Conservation (phyloP, 2,329 filamentous ascomycete genomes). For the Fusarium nurragi region DNA sequence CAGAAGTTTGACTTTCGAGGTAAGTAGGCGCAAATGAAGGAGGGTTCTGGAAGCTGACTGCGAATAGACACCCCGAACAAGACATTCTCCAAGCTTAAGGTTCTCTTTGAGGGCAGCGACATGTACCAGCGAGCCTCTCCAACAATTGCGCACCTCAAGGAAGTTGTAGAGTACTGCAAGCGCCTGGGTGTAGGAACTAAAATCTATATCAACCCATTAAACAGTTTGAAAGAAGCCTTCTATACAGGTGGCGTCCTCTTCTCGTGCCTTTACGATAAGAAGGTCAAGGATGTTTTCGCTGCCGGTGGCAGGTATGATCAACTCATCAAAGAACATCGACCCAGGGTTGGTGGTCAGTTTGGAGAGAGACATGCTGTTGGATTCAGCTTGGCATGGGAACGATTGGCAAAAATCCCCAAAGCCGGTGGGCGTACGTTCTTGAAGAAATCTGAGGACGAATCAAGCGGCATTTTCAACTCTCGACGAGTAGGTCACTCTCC, state of each 20-base stretch:
- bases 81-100: slow-evolving; percentile 67
- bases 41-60: slow-evolving; percentile 29
- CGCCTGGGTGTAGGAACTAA: slow-evolving; percentile 79
- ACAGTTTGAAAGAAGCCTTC: slow-evolving; percentile 90
- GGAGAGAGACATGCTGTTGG: slow-evolving; percentile 85
- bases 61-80: slow-evolving; percentile 62
- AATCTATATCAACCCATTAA: slow-evolving; percentile 84
- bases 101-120: slow-evolving; percentile 69
- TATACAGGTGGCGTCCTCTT: slow-evolving; percentile 88
- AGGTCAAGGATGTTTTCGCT: slow-evolving; percentile 85
- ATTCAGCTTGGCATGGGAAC: slow-evolving; percentile 90
- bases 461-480: slow-evolving; percentile 64
- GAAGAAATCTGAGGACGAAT: slow-evolving; percentile 76
- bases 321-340: slow-evolving; percentile 84
- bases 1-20: slow-evolving; percentile 90
- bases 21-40: slow-evolving; percentile 48
- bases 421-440: slow-evolving; percentile 65
- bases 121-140: slow-evolving; percentile 78
- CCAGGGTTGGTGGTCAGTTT: slow-evolving; percentile 69
- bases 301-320: slow-evolving; percentile 94
- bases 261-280: slow-evolving; percentile 87
- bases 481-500: slow-evolving; percentile 64
- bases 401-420: slow-evolving; percentile 73
- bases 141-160: slow-evolving; percentile 81
- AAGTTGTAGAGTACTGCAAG: slow-evolving; percentile 80